Conservation (phyloP, 306 rosid genomes). For the Coriaria nepalensis region DNA sequence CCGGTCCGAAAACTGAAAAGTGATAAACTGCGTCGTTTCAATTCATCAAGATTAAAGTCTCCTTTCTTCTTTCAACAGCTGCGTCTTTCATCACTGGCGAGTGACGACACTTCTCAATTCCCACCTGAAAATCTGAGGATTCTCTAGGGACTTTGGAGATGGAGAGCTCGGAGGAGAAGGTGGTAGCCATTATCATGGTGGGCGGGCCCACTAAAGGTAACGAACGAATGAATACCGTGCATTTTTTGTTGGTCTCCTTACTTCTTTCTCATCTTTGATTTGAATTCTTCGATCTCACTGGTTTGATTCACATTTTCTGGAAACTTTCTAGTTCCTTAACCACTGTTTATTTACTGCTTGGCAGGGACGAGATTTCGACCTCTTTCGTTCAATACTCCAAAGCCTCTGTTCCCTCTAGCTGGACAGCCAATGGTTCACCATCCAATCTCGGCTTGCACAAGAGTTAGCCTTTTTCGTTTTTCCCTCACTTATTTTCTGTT, state of each 20-base stretch:
- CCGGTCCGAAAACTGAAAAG: no score
- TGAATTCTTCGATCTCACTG: neutral
- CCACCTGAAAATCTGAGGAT: slow-evolving; percentile 26
- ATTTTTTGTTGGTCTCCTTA: neutral
- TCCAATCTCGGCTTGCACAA: slow-evolving; percentile 88
- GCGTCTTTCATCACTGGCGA: no score
- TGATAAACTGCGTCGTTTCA: no score
- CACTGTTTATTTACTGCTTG: slow-evolving; percentile 9
- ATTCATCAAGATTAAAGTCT: no score
- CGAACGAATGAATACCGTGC: neutral
- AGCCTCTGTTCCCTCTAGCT: slow-evolving; percentile 96
- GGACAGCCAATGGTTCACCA: slow-evolving; percentile 97
- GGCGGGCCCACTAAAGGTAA: slow-evolving; percentile 97
- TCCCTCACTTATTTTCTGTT: neutral
- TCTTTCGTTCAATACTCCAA: slow-evolving; percentile 87
- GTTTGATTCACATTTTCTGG: neutral
- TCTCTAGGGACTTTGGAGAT: slow-evolving; percentile 13
- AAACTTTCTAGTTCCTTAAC: slow-evolving; percentile 2
- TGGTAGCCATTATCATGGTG: slow-evolving; percentile 96
- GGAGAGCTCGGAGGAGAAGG: slow-evolving; percentile 72
- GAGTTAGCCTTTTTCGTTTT: slow-evolving; percentile 33
- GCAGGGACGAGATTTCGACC: slow-evolving; percentile 98
- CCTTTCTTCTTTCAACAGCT: no score
- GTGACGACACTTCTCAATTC: no score
- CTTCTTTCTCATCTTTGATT: neutral